Evolutionary conservation across 805 yeast genomes (phyloP).

Genomic region (Monosporozyma solicola): DNA sequence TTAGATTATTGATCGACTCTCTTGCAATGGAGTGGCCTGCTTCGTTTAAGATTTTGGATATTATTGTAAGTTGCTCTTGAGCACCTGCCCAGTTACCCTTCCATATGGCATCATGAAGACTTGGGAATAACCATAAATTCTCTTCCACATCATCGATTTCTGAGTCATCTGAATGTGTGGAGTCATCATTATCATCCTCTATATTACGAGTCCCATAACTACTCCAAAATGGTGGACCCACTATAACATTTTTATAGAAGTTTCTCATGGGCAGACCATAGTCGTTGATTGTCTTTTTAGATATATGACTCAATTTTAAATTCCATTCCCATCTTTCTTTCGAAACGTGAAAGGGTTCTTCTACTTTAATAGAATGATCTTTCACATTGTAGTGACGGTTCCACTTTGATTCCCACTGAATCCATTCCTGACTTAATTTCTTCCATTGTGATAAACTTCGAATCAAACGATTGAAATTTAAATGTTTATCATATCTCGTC

Average conservation of each 20-base stretch:
- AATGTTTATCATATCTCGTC: slow-evolving; percentile 11
- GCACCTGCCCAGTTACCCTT: slow-evolving; percentile 42
- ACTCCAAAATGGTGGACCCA: slow-evolving; percentile 57
- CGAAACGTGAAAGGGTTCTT: slow-evolving; percentile 60
- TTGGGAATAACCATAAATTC: slow-evolving; percentile 53
- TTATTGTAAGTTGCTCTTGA: slow-evolving; percentile 40
- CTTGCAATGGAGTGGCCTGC: slow-evolving; percentile 23
- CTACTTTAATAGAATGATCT: slow-evolving; percentile 35
- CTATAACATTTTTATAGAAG: slow-evolving; percentile 60
- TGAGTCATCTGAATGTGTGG: not conserved
- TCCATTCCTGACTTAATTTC: slow-evolving; percentile 37
- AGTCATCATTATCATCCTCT: not conserved
- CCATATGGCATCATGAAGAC: slow-evolving; percentile 59
- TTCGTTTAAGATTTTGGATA: slow-evolving; percentile 31
- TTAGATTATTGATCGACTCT: slow-evolving; percentile 4
- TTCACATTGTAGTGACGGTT: slow-evolving; percentile 29
- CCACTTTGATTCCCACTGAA: slow-evolving; percentile 57
- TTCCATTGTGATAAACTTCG: slow-evolving; percentile 34
- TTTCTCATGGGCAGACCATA: slow-evolving; percentile 41
- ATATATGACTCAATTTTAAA: slow-evolving; percentile 45
- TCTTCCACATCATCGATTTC: not conserved
- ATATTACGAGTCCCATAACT: slow-evolving; percentile 35
- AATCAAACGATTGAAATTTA: slow-evolving; percentile 26
- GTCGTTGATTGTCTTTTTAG: slow-evolving; percentile 39
- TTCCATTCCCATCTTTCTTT: slow-evolving; percentile 73